Conservation (phyloP, 2,329 filamentous ascomycete species). For the Whalleya microplaca region DNA sequence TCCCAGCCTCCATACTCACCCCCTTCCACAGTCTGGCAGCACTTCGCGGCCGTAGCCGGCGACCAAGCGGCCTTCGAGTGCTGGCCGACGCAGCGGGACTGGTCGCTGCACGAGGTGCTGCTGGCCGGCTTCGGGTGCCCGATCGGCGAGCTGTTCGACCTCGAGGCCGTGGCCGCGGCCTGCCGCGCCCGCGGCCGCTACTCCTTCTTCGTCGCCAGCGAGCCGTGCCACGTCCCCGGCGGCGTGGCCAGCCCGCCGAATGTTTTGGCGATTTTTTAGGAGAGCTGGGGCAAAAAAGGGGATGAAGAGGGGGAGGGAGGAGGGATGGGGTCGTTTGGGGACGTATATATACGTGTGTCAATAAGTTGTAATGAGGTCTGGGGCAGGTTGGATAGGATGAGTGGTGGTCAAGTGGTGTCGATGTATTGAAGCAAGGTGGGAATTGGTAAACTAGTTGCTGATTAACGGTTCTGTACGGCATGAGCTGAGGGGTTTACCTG, state of each 20-base stretch:
- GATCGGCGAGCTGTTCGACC: constrained; percentile 54
- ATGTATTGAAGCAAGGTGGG: too few relatives aligned
- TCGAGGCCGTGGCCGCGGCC: constrained; percentile 47
- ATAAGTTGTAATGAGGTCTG: too few relatives aligned
- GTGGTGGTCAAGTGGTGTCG: too few relatives aligned
- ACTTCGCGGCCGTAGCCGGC: constrained; percentile 48
- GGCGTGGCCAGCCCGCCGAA: constrained; percentile 45
- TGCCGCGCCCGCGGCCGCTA: constrained; percentile 44
- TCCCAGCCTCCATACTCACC: constrained; percentile 28
- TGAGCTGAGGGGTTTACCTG: too few relatives aligned
- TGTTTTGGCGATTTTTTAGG: constrained; percentile 42
- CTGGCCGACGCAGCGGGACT: constrained; percentile 35
- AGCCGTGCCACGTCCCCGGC: constrained; percentile 49
- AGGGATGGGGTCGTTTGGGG: too few relatives aligned
- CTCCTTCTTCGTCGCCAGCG: constrained; percentile 52
- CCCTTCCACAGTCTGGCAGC: constrained; percentile 38
- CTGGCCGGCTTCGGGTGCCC: constrained; percentile 54
- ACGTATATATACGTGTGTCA: too few relatives aligned
- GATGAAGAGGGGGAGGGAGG: neutral
- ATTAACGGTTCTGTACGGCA: too few relatives aligned
- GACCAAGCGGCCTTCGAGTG: constrained; percentile 48
- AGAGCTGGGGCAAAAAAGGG: neutral
- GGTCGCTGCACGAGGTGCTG: constrained; percentile 48
- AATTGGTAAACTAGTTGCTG: too few relatives aligned
- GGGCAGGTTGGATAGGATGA: too few relatives aligned